Conservation (phyloP, 352 stramenopile genomes). For the Globisporangium uncinulatum region DNA sequence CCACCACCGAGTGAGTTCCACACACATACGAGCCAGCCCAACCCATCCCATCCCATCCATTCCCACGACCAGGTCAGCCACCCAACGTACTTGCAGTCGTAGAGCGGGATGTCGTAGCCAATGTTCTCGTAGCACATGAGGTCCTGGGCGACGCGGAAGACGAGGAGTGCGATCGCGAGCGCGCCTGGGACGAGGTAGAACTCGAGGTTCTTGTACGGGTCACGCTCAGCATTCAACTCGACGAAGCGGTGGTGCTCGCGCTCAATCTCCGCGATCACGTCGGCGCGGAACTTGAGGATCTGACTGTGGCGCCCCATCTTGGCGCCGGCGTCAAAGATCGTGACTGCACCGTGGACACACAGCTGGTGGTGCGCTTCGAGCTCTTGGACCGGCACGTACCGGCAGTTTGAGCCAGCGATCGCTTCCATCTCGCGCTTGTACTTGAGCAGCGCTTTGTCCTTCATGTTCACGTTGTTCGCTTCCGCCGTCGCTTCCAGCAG, state of each 20-base stretch:
- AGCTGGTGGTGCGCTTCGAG: conserved; percentile 87
- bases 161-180: conserved; percentile 84
- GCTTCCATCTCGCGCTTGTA: conserved; percentile 96
- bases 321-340: conserved; percentile 92
- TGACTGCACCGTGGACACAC: conserved; percentile 75
- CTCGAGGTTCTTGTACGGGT: conserved; percentile 93
- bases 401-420: conserved; percentile 75
- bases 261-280: conserved; percentile 86
- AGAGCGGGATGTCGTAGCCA: conserved; percentile 82
- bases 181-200: conserved; percentile 92
- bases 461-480: conserved; percentile 97
- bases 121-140: conserved; percentile 82
- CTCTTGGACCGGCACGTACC: conserved; percentile 87
- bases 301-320: conserved; percentile 92
- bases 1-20: conserved; percentile 3
- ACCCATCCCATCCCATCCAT: too few relatives aligned
- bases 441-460: conserved; percentile 70
- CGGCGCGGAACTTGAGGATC: conserved; percentile 85
- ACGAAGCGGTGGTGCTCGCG: conserved; percentile 88
- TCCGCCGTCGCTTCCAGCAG: conserved; percentile 96
- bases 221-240: conserved; percentile 93
- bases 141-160: conserved; percentile 86
- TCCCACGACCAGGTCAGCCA: too few relatives aligned
- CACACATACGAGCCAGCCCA: conserved; percentile 2
- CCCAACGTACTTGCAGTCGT: conserved; percentile 86